Conservation (phyloP, 1,284 basidiomycete species). For the Chalciporus sp. region DNA sequence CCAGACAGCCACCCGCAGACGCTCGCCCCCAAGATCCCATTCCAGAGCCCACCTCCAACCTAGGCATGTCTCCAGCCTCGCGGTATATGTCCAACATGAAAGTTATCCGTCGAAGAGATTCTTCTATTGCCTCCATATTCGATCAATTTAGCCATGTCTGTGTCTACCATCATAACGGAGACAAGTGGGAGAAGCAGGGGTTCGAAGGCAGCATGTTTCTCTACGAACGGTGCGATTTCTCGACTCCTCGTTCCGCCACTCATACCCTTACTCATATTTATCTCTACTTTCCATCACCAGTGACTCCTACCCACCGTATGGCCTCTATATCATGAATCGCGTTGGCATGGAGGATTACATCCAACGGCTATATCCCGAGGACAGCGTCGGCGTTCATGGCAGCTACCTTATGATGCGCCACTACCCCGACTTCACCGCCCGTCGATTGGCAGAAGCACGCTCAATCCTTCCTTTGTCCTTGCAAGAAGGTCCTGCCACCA, state of each 20-base stretch:
- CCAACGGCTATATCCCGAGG: conserved; percentile 77
- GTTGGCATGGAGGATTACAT: conserved; percentile 85
- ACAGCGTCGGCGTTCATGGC: conserved; percentile 68
- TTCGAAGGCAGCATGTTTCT: conserved; percentile 90
- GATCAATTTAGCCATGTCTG: conserved; percentile 87
- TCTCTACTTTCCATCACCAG: conserved; percentile 31
- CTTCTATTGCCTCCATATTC: conserved; percentile 77
- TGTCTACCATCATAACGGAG: conserved; percentile 70
- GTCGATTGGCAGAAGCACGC: conserved; percentile 42
- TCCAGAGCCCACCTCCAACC: conserved; percentile 9
- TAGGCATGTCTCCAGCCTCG: conserved; percentile 57
- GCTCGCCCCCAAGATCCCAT: conserved; percentile 7
- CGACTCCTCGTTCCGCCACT: neutral
- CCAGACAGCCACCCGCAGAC: neutral
- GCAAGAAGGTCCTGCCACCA: conserved; percentile 41
- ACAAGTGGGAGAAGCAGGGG: conserved; percentile 82
- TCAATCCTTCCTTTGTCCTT: conserved; percentile 33
- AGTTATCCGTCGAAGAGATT: conserved; percentile 79
- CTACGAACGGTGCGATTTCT: conserved; percentile 66
- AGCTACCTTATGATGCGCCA: conserved; percentile 76
- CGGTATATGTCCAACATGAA: conserved; percentile 81
- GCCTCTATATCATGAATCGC: conserved; percentile 86
- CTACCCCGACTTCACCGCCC: conserved; percentile 67
- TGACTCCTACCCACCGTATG: conserved; percentile 76
- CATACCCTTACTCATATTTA: conserved; percentile 2